Evolutionary conservation across 495 filamentous ascomycete genomes (phyloP), one percentile per base, ranked within the genome.

Genomic region (Lindgomyces ingoldianus): DNA sequence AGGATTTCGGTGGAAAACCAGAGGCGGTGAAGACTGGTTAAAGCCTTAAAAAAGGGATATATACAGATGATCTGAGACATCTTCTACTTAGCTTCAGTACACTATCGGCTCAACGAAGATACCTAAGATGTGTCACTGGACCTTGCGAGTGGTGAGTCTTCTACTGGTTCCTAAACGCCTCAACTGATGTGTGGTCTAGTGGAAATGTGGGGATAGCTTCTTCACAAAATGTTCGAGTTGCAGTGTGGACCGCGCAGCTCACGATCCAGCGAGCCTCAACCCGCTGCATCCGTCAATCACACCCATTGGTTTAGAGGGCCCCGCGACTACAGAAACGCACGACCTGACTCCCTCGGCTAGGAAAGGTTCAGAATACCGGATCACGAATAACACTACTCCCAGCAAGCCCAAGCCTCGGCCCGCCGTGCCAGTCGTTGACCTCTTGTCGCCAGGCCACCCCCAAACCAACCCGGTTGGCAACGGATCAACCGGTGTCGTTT

Each of bases 221-320:
- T 67, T 67, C 54, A 67, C 68, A n/a, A 66, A 67, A 44, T 63
- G 46, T 36, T 70, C 63, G 0, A 47, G 63, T 19, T 70, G 68
- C 62, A 58, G 49, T 42, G 58, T 64, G 48, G 67, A 70, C 25
- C 63, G 68, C 4, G 68, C 68, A 2, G 52, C 29, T 3, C 56
- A 60, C 16, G 57, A 65, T 65, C 42, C 67, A 10, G 42, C n/a
- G 21, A 64, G 39, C 46, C 47, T 67, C 19, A 66, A 66, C 41
- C 67, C 63, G 10, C 59, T 70, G 9, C 67, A 66, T 39, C 54
- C 42, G 4, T 69, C 55, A 2, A 55, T 69, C 49, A 46, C 21
- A 29, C 61, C 66, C 3, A 41, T 33, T 18, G 3, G 2, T 4
- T 10, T 4, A 3, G 52, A 56, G 30, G n/a, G n/a, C n/a, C n/a